These are phyloP conservation scores for Yamadazyma pseudoaaseri DNA, from an alignment of 1,139 yeast species.

Conservation along the genomic window DNA sequence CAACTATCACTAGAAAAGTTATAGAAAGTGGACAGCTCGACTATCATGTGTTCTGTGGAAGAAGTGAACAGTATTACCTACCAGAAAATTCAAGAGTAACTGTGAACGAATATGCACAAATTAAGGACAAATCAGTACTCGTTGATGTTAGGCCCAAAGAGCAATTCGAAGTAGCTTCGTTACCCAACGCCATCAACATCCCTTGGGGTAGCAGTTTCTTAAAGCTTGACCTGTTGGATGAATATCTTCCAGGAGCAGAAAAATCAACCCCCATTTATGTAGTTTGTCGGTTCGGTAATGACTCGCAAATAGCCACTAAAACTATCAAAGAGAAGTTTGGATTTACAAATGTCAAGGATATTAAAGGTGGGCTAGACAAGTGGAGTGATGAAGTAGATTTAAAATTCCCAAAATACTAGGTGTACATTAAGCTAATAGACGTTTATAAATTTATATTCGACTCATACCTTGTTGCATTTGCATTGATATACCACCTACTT, in stretches of 20 bases:
- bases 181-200: slow-evolving; percentile 61
- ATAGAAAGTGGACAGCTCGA: slow-evolving; percentile 52
- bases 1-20: slow-evolving; percentile 42
- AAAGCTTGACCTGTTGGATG: slow-evolving; percentile 27
- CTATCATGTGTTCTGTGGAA: slow-evolving; percentile 77
- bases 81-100: slow-evolving; percentile 42
- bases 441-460: background rate
- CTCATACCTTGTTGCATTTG: slow-evolving; percentile 2
- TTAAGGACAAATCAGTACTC: slow-evolving; percentile 23
- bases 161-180: slow-evolving; percentile 66
- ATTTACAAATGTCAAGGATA: slow-evolving; percentile 55
- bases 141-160: slow-evolving; percentile 82
- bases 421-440: slow-evolving; percentile 1
- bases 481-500: slow-evolving; percentile 1
- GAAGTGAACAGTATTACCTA: slow-evolving; percentile 43
- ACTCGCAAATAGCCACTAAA: slow-evolving; percentile 76
- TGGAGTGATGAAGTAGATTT: slow-evolving; percentile 69
- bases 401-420: slow-evolving; percentile 46
- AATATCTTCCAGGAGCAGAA: slow-evolving; percentile 21
- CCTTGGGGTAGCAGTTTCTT: slow-evolving; percentile 54
- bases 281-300: slow-evolving; percentile 88
- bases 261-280: slow-evolving; percentile 37
- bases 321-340: slow-evolving; percentile 52
- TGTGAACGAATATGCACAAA: slow-evolving; percentile 39
- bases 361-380: slow-evolving; percentile 72